Conservation (phyloP, 176 grass and related monocot genomes). For the Aegilops umbellulata region DNA sequence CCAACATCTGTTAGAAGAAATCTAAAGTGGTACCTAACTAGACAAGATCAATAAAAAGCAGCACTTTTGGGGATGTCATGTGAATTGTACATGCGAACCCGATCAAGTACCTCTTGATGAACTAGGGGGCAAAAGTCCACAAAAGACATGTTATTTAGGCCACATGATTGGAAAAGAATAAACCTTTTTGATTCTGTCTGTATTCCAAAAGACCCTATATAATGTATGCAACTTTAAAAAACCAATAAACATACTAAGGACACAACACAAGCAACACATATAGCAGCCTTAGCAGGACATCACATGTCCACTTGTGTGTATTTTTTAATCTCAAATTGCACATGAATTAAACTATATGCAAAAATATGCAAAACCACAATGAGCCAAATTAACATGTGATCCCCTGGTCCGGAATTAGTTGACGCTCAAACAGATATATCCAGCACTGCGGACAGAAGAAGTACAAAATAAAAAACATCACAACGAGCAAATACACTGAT, state of each 20-base stretch:
- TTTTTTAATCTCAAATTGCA: not conserved
- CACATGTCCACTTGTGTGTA: not conserved
- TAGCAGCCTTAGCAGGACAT: not conserved
- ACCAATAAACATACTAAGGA: not conserved
- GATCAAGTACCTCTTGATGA: not conserved
- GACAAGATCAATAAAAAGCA: not conserved
- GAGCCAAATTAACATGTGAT: no score
- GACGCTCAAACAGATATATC: no score
- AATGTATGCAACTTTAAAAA: not conserved
- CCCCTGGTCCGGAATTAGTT: no score
- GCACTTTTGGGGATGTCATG: not conserved
- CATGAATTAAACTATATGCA: not conserved
- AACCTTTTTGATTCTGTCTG: not conserved
- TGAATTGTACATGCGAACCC: not conserved
- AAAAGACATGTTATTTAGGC: not conserved
- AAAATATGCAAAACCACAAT: not conserved
- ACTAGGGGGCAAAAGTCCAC: not conserved
- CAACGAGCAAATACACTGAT: no score
- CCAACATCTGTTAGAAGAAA: not conserved
- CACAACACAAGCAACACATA: constrained; percentile 1
- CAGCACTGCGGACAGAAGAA: no score
- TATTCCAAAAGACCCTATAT: not conserved
- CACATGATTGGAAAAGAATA: constrained; percentile 35
- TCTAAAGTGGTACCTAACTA: not conserved
- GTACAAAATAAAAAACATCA: no score